Evolutionary conservation across 2,329 filamentous ascomycete genomes (phyloP).

Genomic region (Trichothecium roseum): DNA sequence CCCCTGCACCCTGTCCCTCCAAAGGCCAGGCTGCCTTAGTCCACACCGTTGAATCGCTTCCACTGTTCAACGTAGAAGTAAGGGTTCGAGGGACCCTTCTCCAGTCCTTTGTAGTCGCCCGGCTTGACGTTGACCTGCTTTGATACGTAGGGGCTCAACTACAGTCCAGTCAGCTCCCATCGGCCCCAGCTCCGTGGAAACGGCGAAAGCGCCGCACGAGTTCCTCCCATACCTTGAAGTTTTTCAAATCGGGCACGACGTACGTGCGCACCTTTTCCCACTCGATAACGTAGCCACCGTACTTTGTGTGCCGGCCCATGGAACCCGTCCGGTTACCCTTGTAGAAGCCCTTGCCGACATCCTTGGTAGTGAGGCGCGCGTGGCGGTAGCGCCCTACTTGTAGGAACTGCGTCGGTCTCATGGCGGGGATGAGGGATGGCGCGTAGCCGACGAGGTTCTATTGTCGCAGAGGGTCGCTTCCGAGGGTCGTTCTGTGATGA

Average conservation of each 20-base stretch:
- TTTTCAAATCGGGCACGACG: conserved; percentile 61
- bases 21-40: conserved; percentile 23
- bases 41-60: conserved; percentile 57
- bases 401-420: conserved; percentile 60
- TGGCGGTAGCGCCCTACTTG: conserved; percentile 60
- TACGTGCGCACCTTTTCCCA: conserved; percentile 86
- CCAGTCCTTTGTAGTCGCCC: conserved; percentile 43
- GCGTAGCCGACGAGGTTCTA: not conserved
- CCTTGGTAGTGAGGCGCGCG: conserved; percentile 79
- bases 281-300: conserved; percentile 76
- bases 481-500: too few species aligned
- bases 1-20: too few species aligned
- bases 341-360: conserved; percentile 90
- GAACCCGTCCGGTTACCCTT: conserved; percentile 87
- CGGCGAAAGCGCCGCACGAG: not conserved
- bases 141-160: conserved; percentile 76
- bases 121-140: conserved; percentile 40
- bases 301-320: conserved; percentile 76
- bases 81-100: conserved; percentile 49
- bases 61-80: conserved; percentile 52
- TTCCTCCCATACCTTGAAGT: conserved; percentile 54
- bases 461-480: too few species aligned
- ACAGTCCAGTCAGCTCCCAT: conserved; percentile 7
- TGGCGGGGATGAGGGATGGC: conserved; percentile 24
- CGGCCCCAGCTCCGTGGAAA: conserved; percentile 4